These are phyloP conservation scores for Pleurotus giganteus DNA, from an alignment of 768 basidiomycete genomes.

Conservation along the genomic window DNA sequence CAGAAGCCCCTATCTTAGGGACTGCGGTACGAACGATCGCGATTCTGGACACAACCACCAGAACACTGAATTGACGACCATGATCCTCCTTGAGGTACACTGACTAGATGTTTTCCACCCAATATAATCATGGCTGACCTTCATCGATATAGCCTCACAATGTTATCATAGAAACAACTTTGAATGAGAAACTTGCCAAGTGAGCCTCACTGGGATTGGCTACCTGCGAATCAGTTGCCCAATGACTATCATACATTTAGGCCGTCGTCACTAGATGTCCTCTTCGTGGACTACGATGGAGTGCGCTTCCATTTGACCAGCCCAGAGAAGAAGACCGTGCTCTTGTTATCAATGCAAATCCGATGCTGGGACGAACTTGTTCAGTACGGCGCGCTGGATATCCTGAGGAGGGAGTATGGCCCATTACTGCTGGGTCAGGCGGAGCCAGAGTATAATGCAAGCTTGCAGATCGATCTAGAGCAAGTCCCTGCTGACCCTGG, in stretches of 20 bases:
- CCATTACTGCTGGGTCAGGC: slow-evolving; percentile 59
- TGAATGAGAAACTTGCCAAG: slow-evolving; percentile 86
- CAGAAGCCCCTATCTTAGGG: no score
- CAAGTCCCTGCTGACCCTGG: slow-evolving; percentile 79
- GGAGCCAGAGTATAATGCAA: slow-evolving; percentile 89
- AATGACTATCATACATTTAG: slow-evolving; percentile 53
- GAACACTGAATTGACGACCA: no score
- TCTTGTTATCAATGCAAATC: slow-evolving; percentile 94
- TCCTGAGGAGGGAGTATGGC: slow-evolving; percentile 84
- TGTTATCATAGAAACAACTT: slow-evolving; percentile 87
- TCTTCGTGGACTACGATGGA: slow-evolving; percentile 97
- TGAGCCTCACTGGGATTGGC: slow-evolving; percentile 26
- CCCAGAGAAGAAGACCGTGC: slow-evolving; percentile 74
- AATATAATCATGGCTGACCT: slow-evolving; percentile 9
- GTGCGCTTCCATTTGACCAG: slow-evolving; percentile 94
- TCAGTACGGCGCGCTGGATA: slow-evolving; percentile 77
- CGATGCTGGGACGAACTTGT: slow-evolving; percentile 96
- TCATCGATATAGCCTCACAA: slow-evolving; percentile 68
- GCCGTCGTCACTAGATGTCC: slow-evolving; percentile 87
- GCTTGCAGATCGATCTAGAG: slow-evolving; percentile 84
- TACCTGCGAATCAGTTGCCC: slow-evolving; percentile 14
- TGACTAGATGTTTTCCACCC: background rate
- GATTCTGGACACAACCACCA: no score
- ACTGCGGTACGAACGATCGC: no score
- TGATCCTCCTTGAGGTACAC: slow-evolving; percentile 85